These are phyloP conservation scores for Fusarium paranaense DNA, from an alignment of 2,329 filamentous ascomycete genomes.

Conservation along the genomic window DNA sequence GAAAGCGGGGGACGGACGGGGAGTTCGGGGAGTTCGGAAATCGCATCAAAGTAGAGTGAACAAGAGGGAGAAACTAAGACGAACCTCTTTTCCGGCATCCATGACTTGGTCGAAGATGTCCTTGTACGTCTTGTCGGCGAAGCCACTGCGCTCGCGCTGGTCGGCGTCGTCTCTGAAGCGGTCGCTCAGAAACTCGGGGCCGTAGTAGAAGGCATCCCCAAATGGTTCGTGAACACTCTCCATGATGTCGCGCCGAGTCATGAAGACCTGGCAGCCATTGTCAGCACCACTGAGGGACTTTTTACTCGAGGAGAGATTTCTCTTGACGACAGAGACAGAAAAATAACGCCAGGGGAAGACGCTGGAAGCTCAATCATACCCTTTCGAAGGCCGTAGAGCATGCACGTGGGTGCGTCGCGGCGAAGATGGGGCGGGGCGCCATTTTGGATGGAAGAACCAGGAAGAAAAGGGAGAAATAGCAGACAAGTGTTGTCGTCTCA, in stretches of 20 bases:
- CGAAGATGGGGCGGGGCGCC: constrained; percentile 81
- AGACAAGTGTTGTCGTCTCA: constrained; percentile 40
- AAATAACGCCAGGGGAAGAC: background rate
- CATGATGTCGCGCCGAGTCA: constrained; percentile 87
- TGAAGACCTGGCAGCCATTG: constrained; percentile 78
- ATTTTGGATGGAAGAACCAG: constrained; percentile 60
- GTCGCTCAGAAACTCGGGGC: constrained; percentile 85
- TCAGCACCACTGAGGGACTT: constrained; percentile 8
- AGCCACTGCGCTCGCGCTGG: constrained; percentile 71
- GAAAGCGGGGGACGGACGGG: constrained; percentile 27
- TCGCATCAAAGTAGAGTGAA: constrained; percentile 23
- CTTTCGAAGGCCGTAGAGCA: constrained; percentile 98
- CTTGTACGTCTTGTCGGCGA: constrained; percentile 76
- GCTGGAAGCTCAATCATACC: constrained; percentile 62
- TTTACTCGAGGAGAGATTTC: background rate
- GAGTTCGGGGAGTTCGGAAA: constrained; percentile 33
- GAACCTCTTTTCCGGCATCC: constrained; percentile 79
- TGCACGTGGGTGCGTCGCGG: constrained; percentile 92
- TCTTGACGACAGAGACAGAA: background rate
- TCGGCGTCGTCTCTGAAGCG: constrained; percentile 79
- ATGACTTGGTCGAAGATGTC: constrained; percentile 83
- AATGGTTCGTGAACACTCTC: constrained; percentile 95
- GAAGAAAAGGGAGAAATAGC: constrained; percentile 45
- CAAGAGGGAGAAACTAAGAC: constrained; percentile 38
- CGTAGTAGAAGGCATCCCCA: constrained; percentile 96